phyloP scores from a whole-genome alignment of 2,329 filamentous ascomycete species.

The Passalora sequoiae region DNA sequence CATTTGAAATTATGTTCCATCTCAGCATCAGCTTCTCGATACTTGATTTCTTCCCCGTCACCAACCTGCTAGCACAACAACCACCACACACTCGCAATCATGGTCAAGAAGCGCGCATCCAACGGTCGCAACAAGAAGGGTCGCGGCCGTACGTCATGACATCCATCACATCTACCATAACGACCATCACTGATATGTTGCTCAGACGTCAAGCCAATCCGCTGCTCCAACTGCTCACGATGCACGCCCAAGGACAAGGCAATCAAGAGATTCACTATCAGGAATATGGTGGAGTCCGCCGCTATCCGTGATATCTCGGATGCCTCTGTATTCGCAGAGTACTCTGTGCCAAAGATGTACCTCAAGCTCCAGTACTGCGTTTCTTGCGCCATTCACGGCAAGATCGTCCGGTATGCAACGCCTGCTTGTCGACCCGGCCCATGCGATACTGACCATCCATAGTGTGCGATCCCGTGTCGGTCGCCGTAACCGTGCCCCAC shows the following conservation, averaged over 20 bases:
- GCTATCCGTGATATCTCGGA: slow-evolving; percentile 99
- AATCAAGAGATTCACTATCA: slow-evolving; percentile 99
- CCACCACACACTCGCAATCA: slow-evolving; percentile 51
- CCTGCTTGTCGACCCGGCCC: too few species aligned
- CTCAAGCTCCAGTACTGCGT: slow-evolving; percentile 99
- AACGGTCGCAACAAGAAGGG: slow-evolving; percentile 99
- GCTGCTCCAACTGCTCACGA: slow-evolving; percentile 77
- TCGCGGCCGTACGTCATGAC: slow-evolving; percentile 57
- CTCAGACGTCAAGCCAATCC: slow-evolving; percentile 92
- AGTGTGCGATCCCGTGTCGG: slow-evolving; percentile 97
- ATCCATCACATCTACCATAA: not conserved
- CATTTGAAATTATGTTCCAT: too few species aligned
- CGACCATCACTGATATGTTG: slow-evolving; percentile 36
- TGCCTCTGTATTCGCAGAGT: slow-evolving; percentile 98
- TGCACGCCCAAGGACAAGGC: slow-evolving; percentile 98
- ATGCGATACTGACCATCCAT: slow-evolving; percentile 21
- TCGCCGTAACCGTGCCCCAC: slow-evolving; percentile 97
- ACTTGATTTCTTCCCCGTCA: not conserved
- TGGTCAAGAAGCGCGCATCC: slow-evolving; percentile 72
- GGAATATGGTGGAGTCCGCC: slow-evolving; percentile 99
- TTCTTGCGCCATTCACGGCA: slow-evolving; percentile 99
- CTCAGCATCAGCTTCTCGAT: not conserved
- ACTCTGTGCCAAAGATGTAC: slow-evolving; percentile 99
- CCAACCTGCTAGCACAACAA: slow-evolving; percentile 17
- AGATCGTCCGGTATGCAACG: slow-evolving; percentile 95